A percentile compares a stretch with the other conserved stretches of the same genome.
Evolutionary conservation across 2,329 filamentous ascomycete species (phyloP).

Genomic region (Cladophialophora carrionii): DNA sequence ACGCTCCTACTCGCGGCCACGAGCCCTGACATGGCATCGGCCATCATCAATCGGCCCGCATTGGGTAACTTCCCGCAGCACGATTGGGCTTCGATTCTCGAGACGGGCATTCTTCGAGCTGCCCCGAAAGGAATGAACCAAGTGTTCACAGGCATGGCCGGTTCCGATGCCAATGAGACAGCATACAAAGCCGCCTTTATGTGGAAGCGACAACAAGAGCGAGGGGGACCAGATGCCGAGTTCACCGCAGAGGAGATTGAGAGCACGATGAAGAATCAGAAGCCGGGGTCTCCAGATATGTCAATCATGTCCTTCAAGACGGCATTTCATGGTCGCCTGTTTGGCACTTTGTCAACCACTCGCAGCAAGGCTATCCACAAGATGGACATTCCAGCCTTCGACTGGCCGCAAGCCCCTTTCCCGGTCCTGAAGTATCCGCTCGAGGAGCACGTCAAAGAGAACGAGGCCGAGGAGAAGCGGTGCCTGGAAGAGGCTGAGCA

Average conservation of each 20-base stretch:
- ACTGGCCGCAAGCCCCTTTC: slow-evolving; percentile 92
- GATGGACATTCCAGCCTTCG: slow-evolving; percentile 89
- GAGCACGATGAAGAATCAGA: slow-evolving; percentile 78
- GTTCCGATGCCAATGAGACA: slow-evolving; percentile 90
- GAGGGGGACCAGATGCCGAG: slow-evolving; percentile 74
- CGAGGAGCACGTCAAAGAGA: slow-evolving; percentile 76
- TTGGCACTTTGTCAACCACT: slow-evolving; percentile 83
- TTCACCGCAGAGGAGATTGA: slow-evolving; percentile 77
- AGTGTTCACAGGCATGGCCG: slow-evolving; percentile 87
- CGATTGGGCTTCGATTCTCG: slow-evolving; percentile 79
- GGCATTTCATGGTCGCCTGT: slow-evolving; percentile 87
- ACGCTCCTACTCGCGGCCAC: slow-evolving; percentile 69
- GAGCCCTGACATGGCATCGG: slow-evolving; percentile 75
- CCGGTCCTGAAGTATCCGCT: slow-evolving; percentile 84
- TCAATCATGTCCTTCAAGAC: slow-evolving; percentile 88
- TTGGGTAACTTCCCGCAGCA: slow-evolving; percentile 79
- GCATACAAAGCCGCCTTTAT: slow-evolving; percentile 97
- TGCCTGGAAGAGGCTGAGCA: slow-evolving; percentile 82
- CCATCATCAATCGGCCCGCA: slow-evolving; percentile 78
- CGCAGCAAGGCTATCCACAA: slow-evolving; percentile 94
- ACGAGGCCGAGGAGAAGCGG: slow-evolving; percentile 77
- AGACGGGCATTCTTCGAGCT: slow-evolving; percentile 77
- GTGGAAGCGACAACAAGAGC: slow-evolving; percentile 79
- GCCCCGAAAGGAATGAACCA: slow-evolving; percentile 83
- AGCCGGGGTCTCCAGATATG: slow-evolving; percentile 75